Conservation (phyloP, 2,329 filamentous ascomycete species). For the Pezizomycotina sp. region DNA sequence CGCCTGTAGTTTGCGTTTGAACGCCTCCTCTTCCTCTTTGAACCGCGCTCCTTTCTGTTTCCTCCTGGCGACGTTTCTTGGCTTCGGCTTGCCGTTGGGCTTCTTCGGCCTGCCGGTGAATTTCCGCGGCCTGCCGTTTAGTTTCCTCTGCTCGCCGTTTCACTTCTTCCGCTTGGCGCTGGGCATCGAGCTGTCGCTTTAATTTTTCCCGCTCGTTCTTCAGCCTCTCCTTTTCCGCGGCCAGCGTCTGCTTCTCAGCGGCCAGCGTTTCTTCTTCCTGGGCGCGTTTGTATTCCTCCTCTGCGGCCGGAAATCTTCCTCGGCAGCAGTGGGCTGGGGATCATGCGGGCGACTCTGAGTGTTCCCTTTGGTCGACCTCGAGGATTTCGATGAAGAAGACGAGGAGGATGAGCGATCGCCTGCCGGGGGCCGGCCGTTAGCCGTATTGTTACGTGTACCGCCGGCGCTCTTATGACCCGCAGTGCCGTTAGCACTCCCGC, state of each 20-base stretch:
- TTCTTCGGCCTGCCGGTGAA: conserved; percentile 12
- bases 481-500: too few relatives aligned
- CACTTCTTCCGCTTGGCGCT: conserved; percentile 13
- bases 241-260: conserved; percentile 11
- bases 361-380: conserved; percentile 3
- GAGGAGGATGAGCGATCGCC: too few relatives aligned
- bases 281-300: conserved; percentile 14
- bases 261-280: conserved; percentile 15
- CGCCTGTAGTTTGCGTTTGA: conserved; percentile 7
- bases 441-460: conserved; percentile 7
- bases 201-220: conserved; percentile 13
- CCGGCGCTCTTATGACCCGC: conserved; percentile 1
- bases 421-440: too few relatives aligned
- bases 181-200: too few relatives aligned
- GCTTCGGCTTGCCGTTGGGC: conserved; percentile 4
- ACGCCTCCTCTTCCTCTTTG: conserved; percentile 4
- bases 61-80: conserved; percentile 6
- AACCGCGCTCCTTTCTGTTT: conserved; percentile 9
- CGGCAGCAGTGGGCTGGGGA: too few relatives aligned
- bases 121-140: conserved; percentile 9
- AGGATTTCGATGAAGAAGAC: conserved; percentile 4
- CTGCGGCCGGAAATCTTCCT: conserved; percentile 11
- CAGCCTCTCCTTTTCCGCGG: conserved; percentile 10
- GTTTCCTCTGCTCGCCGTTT: conserved; percentile 11
- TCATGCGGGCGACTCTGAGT: not conserved